Percentiles rank a stretch among this genome's conserved stretches.
phyloP scores from a whole-genome alignment of 805 yeast genomes.

The Saccharomycopsis schoenii region DNA sequence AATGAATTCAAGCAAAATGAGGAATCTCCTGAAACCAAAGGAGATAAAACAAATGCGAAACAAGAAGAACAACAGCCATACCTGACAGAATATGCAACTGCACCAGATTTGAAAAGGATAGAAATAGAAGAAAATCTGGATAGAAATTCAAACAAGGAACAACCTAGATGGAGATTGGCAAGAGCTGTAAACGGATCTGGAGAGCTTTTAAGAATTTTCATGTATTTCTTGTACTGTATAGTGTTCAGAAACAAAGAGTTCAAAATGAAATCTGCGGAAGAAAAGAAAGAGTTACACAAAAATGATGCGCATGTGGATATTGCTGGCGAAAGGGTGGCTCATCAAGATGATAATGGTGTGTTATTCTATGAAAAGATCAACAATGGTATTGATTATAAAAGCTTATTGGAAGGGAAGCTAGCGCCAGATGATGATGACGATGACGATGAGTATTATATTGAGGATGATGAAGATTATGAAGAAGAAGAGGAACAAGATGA shows the following conservation, averaged over 20 bases:
- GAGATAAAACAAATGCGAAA: slow-evolving; percentile 3
- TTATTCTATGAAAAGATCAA: slow-evolving; percentile 19
- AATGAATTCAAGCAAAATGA: slow-evolving; percentile 21
- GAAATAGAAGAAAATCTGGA: not conserved
- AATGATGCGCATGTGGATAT: slow-evolving; percentile 16
- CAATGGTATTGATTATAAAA: slow-evolving; percentile 20
- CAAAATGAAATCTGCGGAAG: not conserved
- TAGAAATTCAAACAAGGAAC: not conserved
- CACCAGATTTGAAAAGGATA: not conserved
- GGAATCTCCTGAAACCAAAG: slow-evolving; percentile 9
- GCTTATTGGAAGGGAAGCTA: slow-evolving; percentile 23
- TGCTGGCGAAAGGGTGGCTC: slow-evolving; percentile 10
- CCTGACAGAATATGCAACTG: not conserved
- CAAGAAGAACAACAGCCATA: not conserved
- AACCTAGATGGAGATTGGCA: not conserved
- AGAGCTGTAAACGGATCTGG: not conserved
- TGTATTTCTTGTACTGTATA: not conserved
- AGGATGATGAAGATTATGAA: slow-evolving; percentile 20
- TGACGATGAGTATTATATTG: slow-evolving; percentile 23
- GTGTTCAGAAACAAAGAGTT: not conserved
- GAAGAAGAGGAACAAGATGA: slow-evolving; percentile 22
- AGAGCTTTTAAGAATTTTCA: not conserved
- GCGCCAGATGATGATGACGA: slow-evolving; percentile 32
- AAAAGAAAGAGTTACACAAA: slow-evolving; percentile 18
- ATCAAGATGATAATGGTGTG: not conserved